Conservation (phyloP, 805 yeast genomes). For the Deakozyma indianensis region DNA sequence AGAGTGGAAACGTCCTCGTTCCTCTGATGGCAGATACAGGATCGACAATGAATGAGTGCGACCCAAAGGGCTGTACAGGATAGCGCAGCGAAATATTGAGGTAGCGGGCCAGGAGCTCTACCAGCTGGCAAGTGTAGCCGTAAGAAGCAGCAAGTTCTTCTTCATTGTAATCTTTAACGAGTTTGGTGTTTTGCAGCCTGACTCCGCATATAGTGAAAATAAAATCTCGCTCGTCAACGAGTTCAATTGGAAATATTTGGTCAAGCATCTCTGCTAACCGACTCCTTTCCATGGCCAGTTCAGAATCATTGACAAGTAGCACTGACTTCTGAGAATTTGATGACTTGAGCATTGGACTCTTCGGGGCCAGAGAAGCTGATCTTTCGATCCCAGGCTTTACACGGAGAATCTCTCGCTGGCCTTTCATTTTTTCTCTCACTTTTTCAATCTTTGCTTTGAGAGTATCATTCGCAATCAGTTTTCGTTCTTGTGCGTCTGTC, state of each 20-base stretch:
- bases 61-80: conserved; percentile 34
- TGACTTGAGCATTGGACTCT: background rate
- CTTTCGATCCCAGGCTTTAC: background rate
- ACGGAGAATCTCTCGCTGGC: conserved; percentile 3
- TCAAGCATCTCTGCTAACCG: conserved; percentile 18
- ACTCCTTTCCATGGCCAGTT: conserved; percentile 9
- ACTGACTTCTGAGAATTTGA: background rate
- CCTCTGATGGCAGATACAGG: conserved; percentile 30
- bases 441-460: conserved; percentile 5
- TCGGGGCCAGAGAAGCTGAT: background rate
- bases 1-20: conserved; percentile 31
- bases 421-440: conserved; percentile 5
- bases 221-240: conserved; percentile 10
- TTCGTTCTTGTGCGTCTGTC: conserved; percentile 1
- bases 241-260: conserved; percentile 20
- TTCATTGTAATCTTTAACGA: conserved; percentile 20
- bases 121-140: conserved; percentile 32
- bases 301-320: background rate
- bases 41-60: conserved; percentile 34
- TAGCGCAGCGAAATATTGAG: conserved; percentile 33
- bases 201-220: conserved; percentile 24
- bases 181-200: conserved; percentile 18
- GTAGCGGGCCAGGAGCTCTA: conserved; percentile 27
- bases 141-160: conserved; percentile 33
- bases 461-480: background rate